Base-by-base conservation (phyloP, 2,329 filamentous ascomycete species). In the Venturia effusa region DNA sequence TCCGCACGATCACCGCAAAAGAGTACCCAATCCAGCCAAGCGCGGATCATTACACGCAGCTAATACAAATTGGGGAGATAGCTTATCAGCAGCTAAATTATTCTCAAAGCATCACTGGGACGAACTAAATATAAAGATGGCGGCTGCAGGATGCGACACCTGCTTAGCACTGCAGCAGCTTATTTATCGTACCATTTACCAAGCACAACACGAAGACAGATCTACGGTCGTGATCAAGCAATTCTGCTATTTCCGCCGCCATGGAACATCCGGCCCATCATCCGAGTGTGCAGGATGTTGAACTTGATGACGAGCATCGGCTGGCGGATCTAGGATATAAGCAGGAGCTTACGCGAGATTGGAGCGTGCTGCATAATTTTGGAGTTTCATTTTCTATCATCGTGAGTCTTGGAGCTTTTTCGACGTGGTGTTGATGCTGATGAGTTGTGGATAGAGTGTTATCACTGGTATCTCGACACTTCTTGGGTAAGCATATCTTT, bases 301-400 rank as follows among this genome's bases (percentile, higher is more conserved):
- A 27, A 11, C 37, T 45, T 45, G 59, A 45, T 40, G 82, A 84
- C 70, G 81, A 83, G 69, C 74, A 77, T 63, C 78, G 78, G 19
- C 72, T 84, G 62, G 81, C 80, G 3, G 77, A 82, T 67, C 78
- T 85, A 68, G 84, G 84, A 1, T 86, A 86, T 71, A 81, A 83
- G 70, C 83, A 85, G 66, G 83, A 84, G 68, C 71, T 85, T 67
- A 77, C 79, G 41, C 76, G 83, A 60, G 81, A 84, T 70, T 85
- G 83, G 83, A 79, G 80, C 4, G 68, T 85, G 65, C 73, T 80
- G 61, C 83, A 85, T 68, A 85, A 85, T 69, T 85, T 85, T 73
- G 83, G 83, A 34, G 81, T 85, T 7, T 84, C 82, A 0, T 85
- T 85, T 70, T 83, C 81, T 6, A 85, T 85, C 68, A 85, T 85